Base-by-base conservation (phyloP, 495 filamentous ascomycete species). In the Niebla homalea region DNA sequence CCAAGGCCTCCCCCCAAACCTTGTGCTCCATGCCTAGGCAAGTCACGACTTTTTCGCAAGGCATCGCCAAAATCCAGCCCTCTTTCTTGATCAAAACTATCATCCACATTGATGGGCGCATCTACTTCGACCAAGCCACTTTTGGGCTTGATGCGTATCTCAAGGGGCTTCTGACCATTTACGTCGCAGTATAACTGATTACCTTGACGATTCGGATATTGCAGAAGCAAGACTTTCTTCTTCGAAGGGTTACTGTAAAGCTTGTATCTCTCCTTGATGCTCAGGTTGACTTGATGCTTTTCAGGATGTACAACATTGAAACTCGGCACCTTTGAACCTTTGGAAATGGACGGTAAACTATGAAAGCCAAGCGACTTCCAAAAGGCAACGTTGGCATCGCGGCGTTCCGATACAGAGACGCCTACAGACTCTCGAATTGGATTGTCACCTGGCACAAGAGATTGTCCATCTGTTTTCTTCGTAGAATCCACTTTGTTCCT, bases 51-150 rank as follows among this genome's bases (percentile, higher is more conserved):
- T 54, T 78, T 77, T 38, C 71, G 68, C 61, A 88, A 51, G 15
- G 80, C 78, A 44, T 84, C 75, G 2, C 81, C 85, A 65, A 80
- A 90, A 48, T 68, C 66, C 18, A 80, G 50, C 8, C 78, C 85
- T 57, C 81, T 81, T 46, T 64, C 70, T 46, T 73, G 67, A 62
- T 89, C 78, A 61, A 83, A 90, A 52, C 79, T 77, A 4, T 59
- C 53, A 15, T 69, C 64, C 18, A 76, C 75, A 62, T 79, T 73
- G 43, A 89, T 68, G 1, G 83, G 79, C 8, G 87, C 70, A 46
- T 90, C 85, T 5, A 88, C 60, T 59, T 90, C 85, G n/a, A 89
- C 67, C 46, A 85, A 69, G 1, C 83, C 84, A 1, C 79, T 71
- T 26, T 72, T 64, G 0, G 76, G 74, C 62, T 90, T 90, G 55